A percentile compares a stretch with the other conserved stretches of the same genome.
Evolutionary conservation across 768 basidiomycete genomes (phyloP).

Genomic region (Lenzites betulinus): DNA sequence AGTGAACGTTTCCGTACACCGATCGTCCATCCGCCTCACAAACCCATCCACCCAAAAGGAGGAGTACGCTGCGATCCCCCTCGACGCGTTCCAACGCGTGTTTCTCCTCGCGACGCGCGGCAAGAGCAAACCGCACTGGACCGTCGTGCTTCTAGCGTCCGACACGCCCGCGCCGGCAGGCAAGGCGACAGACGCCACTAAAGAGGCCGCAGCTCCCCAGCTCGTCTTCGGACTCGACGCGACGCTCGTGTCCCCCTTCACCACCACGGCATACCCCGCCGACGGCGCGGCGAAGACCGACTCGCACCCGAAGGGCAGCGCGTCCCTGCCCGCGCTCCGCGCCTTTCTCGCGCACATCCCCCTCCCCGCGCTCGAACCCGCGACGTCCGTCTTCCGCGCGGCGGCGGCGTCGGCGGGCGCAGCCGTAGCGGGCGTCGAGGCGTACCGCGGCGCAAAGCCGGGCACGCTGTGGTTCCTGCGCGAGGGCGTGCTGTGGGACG

Average conservation of each 20-base stretch:
- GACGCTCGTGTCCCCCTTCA: conserved; percentile 39
- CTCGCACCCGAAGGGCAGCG: conserved; percentile 49
- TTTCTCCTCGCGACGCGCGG: conserved; percentile 78
- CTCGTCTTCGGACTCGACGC: conserved; percentile 77
- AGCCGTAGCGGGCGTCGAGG: conserved; percentile 57
- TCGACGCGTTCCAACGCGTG: conserved; percentile 53
- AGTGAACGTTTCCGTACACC: conserved; percentile 63
- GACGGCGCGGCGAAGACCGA: conserved; percentile 33
- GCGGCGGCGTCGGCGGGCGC: conserved; percentile 31
- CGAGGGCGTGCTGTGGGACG: conserved; percentile 71
- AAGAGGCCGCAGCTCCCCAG: conserved; percentile 36
- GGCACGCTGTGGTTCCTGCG: conserved; percentile 74
- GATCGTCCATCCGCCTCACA: conserved; percentile 49
- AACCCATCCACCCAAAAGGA: conserved; percentile 50
- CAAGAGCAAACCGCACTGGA: conserved; percentile 73
- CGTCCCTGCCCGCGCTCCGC: conserved; percentile 52
- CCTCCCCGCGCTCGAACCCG: conserved; percentile 49
- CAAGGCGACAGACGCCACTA: conserved; percentile 32
- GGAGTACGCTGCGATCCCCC: conserved; percentile 50
- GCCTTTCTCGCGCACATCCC: conserved; percentile 53
- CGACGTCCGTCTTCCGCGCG: conserved; percentile 55
- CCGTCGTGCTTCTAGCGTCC: conserved; percentile 60
- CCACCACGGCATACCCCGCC: conserved; percentile 42
- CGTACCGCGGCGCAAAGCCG: conserved; percentile 69
- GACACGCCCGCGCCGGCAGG: conserved; percentile 46